Evolutionary conservation across 108 stramenopile species (phyloP).

Genomic region (Cyclotella baltica): DNA sequence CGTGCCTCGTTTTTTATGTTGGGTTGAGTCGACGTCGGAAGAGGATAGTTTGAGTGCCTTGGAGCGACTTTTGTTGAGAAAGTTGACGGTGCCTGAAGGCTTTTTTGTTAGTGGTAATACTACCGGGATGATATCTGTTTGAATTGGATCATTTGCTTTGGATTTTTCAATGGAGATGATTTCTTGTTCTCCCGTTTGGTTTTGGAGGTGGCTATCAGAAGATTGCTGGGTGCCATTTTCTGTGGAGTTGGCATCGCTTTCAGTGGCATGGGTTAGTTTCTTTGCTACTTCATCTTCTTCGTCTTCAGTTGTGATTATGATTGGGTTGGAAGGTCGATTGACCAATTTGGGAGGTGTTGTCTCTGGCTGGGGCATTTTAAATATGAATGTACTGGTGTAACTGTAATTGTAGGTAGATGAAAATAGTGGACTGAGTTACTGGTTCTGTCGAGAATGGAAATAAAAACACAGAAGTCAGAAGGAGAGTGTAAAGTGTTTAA

Average conservation of each 20-base stretch:
- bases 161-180: not conserved
- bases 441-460: too few species aligned
- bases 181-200: not conserved
- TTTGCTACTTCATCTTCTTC: constrained; percentile 38
- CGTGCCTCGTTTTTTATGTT: constrained; percentile 27
- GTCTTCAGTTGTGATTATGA: constrained; percentile 52
- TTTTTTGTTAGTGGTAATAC: not conserved
- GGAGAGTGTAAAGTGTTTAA: too few species aligned
- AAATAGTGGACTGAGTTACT: too few species aligned
- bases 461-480: too few species aligned
- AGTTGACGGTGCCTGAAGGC: constrained; percentile 3
- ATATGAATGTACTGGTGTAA: too few species aligned
- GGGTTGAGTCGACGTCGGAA: constrained; percentile 16
- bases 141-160: not conserved
- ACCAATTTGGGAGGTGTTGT: constrained; percentile 8
- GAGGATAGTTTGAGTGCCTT: not conserved
- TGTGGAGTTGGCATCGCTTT: not conserved
- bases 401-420: too few species aligned
- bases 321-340: constrained; percentile 48
- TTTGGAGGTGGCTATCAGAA: not conserved
- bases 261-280: constrained; percentile 5
- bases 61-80: not conserved
- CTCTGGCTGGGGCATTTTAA: not conserved
- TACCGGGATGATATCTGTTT: not conserved
- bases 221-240: not conserved